Conservation (phyloP, 2,329 filamentous ascomycete genomes). For the Kalmusia sp. region DNA sequence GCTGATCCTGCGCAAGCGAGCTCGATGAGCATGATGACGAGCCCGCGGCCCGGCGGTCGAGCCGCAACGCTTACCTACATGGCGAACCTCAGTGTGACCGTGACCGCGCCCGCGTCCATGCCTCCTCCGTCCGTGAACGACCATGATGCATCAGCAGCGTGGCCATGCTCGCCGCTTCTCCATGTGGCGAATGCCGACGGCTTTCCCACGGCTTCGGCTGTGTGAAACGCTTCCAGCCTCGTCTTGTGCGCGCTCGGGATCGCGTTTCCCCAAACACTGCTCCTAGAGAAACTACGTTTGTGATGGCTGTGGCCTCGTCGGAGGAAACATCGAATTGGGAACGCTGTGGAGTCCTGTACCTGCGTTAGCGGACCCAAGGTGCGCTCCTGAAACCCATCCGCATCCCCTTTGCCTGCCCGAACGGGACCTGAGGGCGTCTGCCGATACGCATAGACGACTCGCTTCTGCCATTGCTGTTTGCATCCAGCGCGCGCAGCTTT, state of each 20-base stretch:
- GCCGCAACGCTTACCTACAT: constrained; percentile 18
- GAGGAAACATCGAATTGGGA: constrained; percentile 44
- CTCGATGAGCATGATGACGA: constrained; percentile 17
- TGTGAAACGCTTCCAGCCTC: constrained; percentile 38
- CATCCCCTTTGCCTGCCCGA: constrained; percentile 28
- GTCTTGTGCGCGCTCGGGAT: constrained; percentile 27
- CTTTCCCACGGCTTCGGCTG: constrained; percentile 18
- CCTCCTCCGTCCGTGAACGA: constrained; percentile 7
- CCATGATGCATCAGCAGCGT: constrained; percentile 12
- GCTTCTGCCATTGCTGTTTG: constrained; percentile 19
- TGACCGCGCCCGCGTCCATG: constrained; percentile 4
- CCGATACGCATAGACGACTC: constrained; percentile 21
- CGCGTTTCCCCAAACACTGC: constrained; percentile 39
- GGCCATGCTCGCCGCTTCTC: constrained; percentile 6
- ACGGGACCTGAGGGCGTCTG: constrained; percentile 29
- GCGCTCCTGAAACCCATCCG: constrained; percentile 42
- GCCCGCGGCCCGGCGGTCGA: constrained; percentile 17
- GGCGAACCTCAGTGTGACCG: constrained; percentile 10
- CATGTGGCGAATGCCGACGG: constrained; percentile 5
- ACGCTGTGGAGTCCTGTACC: constrained; percentile 37
- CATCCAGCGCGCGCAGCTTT: constrained; percentile 26
- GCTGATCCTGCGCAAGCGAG: constrained; percentile 8
- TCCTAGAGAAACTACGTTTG: constrained; percentile 24
- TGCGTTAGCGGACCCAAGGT: constrained; percentile 42
- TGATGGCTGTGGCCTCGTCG: constrained; percentile 26